Evolutionary conservation across 441 rosid species (phyloP).

Genomic region (Jatropha multifida): DNA sequence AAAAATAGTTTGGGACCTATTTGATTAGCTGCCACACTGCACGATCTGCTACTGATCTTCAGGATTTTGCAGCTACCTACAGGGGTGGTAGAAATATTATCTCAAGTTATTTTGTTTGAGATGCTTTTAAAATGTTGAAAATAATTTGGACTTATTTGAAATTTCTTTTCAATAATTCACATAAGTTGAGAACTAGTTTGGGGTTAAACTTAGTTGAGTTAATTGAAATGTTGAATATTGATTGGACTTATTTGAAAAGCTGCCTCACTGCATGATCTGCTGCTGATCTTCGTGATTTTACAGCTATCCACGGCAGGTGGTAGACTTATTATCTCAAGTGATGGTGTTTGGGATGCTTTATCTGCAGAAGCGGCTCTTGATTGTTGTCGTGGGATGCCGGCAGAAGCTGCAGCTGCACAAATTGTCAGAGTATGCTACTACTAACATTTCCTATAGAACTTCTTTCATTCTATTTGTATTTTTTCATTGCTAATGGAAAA

Average conservation of each 20-base stretch:
- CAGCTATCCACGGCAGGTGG: slow-evolving; percentile 95
- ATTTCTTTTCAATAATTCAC: neutral
- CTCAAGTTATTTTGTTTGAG: slow-evolving; percentile 99
- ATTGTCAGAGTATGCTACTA: slow-evolving; percentile 70
- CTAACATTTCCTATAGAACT: neutral
- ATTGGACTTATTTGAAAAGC: neutral
- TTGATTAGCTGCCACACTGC: neutral
- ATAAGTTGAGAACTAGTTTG: neutral
- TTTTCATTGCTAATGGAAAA: neutral
- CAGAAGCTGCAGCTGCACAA: slow-evolving; percentile 89
- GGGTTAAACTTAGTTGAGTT: neutral
- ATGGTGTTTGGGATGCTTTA: slow-evolving; percentile 98
- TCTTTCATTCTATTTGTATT: neutral
- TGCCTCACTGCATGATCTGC: neutral
- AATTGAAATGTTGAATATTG: neutral
- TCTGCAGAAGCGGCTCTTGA: slow-evolving; percentile 80
- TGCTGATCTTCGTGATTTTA: slow-evolving; percentile 26
- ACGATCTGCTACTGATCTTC: neutral
- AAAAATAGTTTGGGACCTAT: too few species aligned
- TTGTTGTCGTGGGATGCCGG: slow-evolving; percentile 88
- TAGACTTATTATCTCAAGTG: slow-evolving; percentile 88
- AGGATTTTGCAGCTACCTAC: slow-evolving; percentile 69
- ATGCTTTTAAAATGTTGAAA: slow-evolving; percentile 38
- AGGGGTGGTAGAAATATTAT: slow-evolving; percentile 88
- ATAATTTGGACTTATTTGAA: too few species aligned